Percentiles rank a stretch among this genome's conserved stretches.
phyloP scores from a whole-genome alignment of 2,329 filamentous ascomycete genomes.

The Hyphodiscus sp. region DNA sequence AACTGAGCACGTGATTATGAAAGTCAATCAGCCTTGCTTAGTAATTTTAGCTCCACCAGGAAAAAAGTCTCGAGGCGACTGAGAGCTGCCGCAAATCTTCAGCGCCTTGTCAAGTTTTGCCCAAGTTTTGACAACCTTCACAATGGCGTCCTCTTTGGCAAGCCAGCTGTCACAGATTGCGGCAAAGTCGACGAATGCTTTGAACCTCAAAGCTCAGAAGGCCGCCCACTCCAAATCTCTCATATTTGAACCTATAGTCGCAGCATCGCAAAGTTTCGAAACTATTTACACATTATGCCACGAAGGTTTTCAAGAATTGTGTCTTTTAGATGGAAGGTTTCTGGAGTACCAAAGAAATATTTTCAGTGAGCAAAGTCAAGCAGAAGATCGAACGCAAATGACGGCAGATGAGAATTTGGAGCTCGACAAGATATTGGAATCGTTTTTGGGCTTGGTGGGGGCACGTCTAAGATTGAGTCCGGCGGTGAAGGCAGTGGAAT shows the following conservation, averaged over 20 bases:
- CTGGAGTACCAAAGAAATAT: constrained; percentile 66
- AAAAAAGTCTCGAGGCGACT: constrained; percentile 7
- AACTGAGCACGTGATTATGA: no score
- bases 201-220: constrained; percentile 91
- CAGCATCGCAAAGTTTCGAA: constrained; percentile 83
- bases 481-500: constrained; percentile 86
- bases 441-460: constrained; percentile 75
- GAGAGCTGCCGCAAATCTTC: neutral
- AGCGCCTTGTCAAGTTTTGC: constrained; percentile 1
- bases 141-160: constrained; percentile 80
- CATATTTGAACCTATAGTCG: constrained; percentile 82
- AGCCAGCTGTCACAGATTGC: constrained; percentile 92
- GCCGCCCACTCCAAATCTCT: constrained; percentile 88
- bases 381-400: constrained; percentile 81
- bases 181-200: constrained; percentile 78
- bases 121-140: constrained; percentile 1
- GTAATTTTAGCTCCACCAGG: neutral
- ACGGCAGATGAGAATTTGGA: constrained; percentile 74
- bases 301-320: constrained; percentile 88
- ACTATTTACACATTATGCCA: constrained; percentile 79
- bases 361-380: constrained; percentile 90
- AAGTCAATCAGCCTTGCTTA: neutral
- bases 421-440: constrained; percentile 69
- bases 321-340: constrained; percentile 78
- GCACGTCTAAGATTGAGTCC: constrained; percentile 75